Conservation (phyloP, 805 yeast genomes). For the Spencermartinsiella europaea region DNA sequence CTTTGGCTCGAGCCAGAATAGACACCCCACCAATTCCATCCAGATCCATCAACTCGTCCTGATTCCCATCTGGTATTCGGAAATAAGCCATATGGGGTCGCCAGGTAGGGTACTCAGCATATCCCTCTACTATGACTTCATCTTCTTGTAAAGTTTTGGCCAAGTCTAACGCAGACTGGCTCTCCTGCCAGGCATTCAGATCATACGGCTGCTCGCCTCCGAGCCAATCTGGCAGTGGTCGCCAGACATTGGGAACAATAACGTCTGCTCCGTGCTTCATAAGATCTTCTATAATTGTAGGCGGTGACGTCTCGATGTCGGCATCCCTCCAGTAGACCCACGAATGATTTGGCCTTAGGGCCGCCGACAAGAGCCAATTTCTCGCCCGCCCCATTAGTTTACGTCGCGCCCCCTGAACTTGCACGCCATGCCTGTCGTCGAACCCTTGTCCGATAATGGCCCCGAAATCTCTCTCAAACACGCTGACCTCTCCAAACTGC, state of each 20-base stretch:
- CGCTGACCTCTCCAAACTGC: conserved; percentile 76
- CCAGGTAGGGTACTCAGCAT: conserved; percentile 96
- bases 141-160: conserved; percentile 66
- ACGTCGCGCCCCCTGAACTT: conserved; percentile 92
- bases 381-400: conserved; percentile 94
- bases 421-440: conserved; percentile 90
- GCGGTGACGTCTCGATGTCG: conserved; percentile 88
- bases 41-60: conserved; percentile 80
- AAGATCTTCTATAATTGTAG: conserved; percentile 79
- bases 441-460: conserved; percentile 90
- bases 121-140: conserved; percentile 97
- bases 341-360: conserved; percentile 85
- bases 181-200: conserved; percentile 93
- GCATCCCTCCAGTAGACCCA: conserved; percentile 99
- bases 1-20: conserved; percentile 76
- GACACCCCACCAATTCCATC: conserved; percentile 98
- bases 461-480: conserved; percentile 89
- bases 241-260: conserved; percentile 96
- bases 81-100: conserved; percentile 92
- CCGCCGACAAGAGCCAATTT: conserved; percentile 86
- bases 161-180: conserved; percentile 54
- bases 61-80: conserved; percentile 86
- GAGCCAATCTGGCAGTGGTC: conserved; percentile 88
- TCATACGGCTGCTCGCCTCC: conserved; percentile 93
- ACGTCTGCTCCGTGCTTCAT: conserved; percentile 91